Conservation (phyloP, 2,329 filamentous ascomycete species). For the Mycosphaerella arachidis region DNA sequence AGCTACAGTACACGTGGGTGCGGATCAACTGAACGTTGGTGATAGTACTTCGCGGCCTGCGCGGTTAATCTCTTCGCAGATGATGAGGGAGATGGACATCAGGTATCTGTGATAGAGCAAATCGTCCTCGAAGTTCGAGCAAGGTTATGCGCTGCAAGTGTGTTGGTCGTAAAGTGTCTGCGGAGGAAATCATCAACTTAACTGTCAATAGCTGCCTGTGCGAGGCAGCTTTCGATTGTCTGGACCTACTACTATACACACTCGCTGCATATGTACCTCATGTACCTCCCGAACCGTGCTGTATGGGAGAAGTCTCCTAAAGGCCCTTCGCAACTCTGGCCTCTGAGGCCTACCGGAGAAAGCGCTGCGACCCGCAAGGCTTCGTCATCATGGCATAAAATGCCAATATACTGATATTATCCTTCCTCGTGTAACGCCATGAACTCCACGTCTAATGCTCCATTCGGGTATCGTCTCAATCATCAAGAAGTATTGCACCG, state of each 20-base stretch:
- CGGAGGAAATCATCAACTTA: too few species aligned
- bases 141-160: too few species aligned
- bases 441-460: not conserved
- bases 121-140: too few species aligned
- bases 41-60: not conserved
- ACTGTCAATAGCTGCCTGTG: too few species aligned
- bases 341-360: not conserved
- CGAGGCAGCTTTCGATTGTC: not conserved
- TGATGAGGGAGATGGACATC: not conserved
- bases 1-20: not conserved
- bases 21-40: not conserved
- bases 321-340: not conserved
- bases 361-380: not conserved
- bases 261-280: not conserved
- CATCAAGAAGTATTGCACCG: conserved; percentile 30
- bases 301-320: not conserved
- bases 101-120: not conserved
- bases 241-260: not conserved
- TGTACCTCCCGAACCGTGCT: not conserved
- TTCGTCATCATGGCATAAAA: not conserved
- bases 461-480: not conserved
- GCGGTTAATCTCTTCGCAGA: not conserved
- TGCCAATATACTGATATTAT: not conserved
- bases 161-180: too few species aligned
- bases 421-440: not conserved